Percentiles rank a stretch among this genome's conserved stretches.
Evolutionary conservation across 495 filamentous ascomycete genomes (phyloP).

Genomic region (Podospora sp.): DNA sequence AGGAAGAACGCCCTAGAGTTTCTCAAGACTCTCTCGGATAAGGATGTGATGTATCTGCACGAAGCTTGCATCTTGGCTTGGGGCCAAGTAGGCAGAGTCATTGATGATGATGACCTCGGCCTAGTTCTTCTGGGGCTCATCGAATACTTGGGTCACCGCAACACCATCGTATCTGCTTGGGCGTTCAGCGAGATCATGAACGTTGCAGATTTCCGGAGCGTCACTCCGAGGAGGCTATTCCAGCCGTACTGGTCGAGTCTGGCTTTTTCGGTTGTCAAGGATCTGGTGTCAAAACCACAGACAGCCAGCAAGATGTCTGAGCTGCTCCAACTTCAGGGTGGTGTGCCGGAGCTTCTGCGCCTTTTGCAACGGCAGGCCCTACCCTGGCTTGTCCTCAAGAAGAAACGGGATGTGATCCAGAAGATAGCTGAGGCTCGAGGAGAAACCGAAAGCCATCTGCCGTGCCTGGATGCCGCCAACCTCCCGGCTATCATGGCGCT

Average conservation of each 20-base stretch:
- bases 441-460: slow-evolving; percentile 44
- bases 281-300: slow-evolving; percentile 76
- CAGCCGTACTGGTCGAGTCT: slow-evolving; percentile 85
- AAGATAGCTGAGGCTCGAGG: slow-evolving; percentile 75
- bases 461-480: slow-evolving; percentile 63
- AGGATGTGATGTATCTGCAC: slow-evolving; percentile 62
- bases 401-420: slow-evolving; percentile 75
- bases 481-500: slow-evolving; percentile 77
- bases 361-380: slow-evolving; percentile 79
- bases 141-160: slow-evolving; percentile 83
- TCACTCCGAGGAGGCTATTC: slow-evolving; percentile 67
- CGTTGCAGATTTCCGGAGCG: slow-evolving; percentile 63
- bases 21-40: slow-evolving; percentile 69
- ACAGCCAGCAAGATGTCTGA: slow-evolving; percentile 80
- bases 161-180: slow-evolving; percentile 73
- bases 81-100: slow-evolving; percentile 70
- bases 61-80: slow-evolving; percentile 86
- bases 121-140: slow-evolving; percentile 80
- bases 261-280: slow-evolving; percentile 76
- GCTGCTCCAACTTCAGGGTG: slow-evolving; percentile 62
- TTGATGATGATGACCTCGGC: slow-evolving; percentile 74
- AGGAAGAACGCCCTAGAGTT: slow-evolving; percentile 66
- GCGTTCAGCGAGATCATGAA: slow-evolving; percentile 72
- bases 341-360: slow-evolving; percentile 71
- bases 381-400: slow-evolving; percentile 79